Evolutionary conservation across 2,329 filamentous ascomycete genomes (phyloP), one percentile per base, ranked within the genome.

Genomic region (Penicillium sp.): DNA sequence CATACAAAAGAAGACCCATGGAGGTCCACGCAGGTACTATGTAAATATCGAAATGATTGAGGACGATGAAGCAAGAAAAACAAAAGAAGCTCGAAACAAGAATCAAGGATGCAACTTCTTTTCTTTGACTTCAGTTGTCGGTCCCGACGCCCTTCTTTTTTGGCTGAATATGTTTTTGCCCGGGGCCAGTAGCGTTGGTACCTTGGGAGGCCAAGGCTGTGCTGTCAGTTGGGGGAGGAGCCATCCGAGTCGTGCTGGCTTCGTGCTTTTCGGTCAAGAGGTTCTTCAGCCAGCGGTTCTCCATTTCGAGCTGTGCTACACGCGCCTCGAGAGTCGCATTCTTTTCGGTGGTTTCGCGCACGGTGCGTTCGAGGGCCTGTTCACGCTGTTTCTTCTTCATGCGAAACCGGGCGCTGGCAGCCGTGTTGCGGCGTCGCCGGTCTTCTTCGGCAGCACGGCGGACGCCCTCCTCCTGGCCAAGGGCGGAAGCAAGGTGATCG

Each of bases 331-430:
- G 77, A n/a, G 76, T 75, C n/a, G 80, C 75, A 45, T 90, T 85
- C 72, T 89, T 89, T 39, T 93, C 86, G 28, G 81, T 81, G 72
- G 91, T 87, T 59, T 94, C 88, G 69, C 89, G 88, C 61, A 88
- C 84, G 3, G 82, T 84, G 63, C 82, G 82, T 70, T 91, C 87
- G 45, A 94, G 81, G 8, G 87, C 85, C 69, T 90, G 86, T 74
- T 95, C 88, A 44, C 88, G 84, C 72, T 93, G 87, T 81, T 95
- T 95, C 83, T 95, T 95, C 82, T 95, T 95, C 66, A 93, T 82
- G 52, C 88, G 85, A 77, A 95, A 95, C 43, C 88, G 85, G 17
- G 88, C 88, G 57, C 84, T 89, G 48, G 88, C 88, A 28, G 88
- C 88, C 2, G 89, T 94, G 72, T 95, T 95, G 56, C 88, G 83